Evolutionary conservation across 164 flowering plant genomes (phyloP).

Genomic region (Piper betle): DNA sequence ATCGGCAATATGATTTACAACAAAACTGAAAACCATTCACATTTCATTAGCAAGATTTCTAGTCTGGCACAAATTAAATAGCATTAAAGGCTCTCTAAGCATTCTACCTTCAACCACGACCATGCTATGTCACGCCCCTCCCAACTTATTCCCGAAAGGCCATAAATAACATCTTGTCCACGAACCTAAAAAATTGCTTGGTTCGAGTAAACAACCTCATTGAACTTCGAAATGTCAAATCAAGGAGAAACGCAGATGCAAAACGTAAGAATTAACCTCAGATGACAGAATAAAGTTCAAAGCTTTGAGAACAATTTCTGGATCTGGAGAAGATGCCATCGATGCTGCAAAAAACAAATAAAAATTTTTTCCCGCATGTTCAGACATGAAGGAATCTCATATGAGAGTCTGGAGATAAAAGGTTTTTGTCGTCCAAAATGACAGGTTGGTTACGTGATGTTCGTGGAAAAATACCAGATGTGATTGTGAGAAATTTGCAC

Average conservation of each 20-base stretch:
- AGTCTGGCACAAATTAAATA: too few relatives aligned
- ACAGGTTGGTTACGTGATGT: background rate
- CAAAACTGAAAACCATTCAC: background rate
- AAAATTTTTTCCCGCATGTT: background rate
- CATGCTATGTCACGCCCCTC: constrained; percentile 88
- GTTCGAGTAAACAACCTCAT: background rate
- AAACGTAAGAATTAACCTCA: constrained; percentile 36
- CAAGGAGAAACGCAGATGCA: background rate
- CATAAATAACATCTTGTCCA: constrained; percentile 77
- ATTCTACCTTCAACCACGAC: constrained; percentile 77
- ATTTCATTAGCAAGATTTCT: background rate
- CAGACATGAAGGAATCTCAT: too few relatives aligned
- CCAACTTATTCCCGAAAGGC: constrained; percentile 49
- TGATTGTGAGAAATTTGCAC: background rate
- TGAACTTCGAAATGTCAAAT: background rate
- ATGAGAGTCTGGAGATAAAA: too few relatives aligned
- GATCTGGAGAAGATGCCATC: constrained; percentile 9
- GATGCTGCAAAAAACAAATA: constrained; percentile 1
- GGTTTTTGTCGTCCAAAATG: background rate
- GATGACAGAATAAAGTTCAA: constrained; percentile 58
- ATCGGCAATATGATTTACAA: background rate
- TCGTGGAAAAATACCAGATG: background rate
- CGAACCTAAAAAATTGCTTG: constrained; percentile 45
- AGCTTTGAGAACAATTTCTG: constrained; percentile 8
- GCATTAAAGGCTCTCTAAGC: background rate